Base-by-base conservation (phyloP, 1,139 yeast species). In the Pneumocystis murina region DNA sequence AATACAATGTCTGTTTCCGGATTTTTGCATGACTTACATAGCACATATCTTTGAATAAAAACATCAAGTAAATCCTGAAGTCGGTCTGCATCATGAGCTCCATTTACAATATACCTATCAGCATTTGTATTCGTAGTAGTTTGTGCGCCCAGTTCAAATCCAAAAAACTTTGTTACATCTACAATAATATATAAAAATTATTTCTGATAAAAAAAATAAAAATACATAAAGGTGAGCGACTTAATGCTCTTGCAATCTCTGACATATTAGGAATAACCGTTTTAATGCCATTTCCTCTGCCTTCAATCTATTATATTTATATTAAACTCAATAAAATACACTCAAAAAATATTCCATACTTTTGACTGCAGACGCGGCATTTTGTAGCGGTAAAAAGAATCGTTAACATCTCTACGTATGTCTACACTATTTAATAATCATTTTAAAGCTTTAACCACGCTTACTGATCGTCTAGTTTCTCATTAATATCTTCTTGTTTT, bases 281-380 rank as follows among this genome's bases (percentile, higher is more conserved):
- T 76, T 90, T 91, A 78, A 92, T 92, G 82, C 99, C 99, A 78
- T 92, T 92, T 79, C 99, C 99, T 75, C 96, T 84, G 75, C 98
- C 98, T 79, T 92, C 98, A 70, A 90, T 90, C 82, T 58, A 30
- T 58, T 8, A 8, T 3, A 24, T 2, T 5, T 14, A 20, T 5
- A 12, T 16, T 7, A 10, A 14, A n/a, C 10, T 7, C 12, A 3
- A 14, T 58, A 10, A 28, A 12, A 38, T 12, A 3, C 5, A 20
- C 4, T 14, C 12, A 40, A 38, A 40, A 10, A 12, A 30, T 2
- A 12, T 10, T 20, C 5, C 28, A 38, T 20, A 28, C 60, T 24
- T 94, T 92, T 69, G 97, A 89, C 78, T 88, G 94, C 76, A 92
- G 85, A 62, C 94, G 86, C 74, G 98, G 98, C 98, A 92, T 92